Conservation (phyloP, 495 filamentous ascomycete species). For the Niebla homalea region DNA sequence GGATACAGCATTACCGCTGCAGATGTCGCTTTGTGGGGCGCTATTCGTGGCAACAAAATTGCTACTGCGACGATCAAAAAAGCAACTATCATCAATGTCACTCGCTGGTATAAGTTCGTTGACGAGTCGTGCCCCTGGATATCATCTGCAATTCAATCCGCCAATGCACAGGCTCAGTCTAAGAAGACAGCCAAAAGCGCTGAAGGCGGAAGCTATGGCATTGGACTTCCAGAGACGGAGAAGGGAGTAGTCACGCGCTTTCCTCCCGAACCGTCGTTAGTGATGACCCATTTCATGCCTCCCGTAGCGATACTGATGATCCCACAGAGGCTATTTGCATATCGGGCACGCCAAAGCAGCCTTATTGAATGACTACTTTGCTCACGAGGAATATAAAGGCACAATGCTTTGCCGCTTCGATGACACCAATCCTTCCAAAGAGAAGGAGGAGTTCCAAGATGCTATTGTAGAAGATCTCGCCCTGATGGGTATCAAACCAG, state of each 20-base stretch:
- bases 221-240: constrained; percentile 74
- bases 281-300: constrained; percentile 1
- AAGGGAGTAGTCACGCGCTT: constrained; percentile 91
- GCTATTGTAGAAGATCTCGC: constrained; percentile 75
- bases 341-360: constrained; percentile 92
- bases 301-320: constrained; percentile 4
- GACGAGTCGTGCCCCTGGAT: constrained; percentile 62
- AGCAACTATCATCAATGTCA: constrained; percentile 61
- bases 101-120: constrained; percentile 79
- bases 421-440: constrained; percentile 87
- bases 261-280: constrained; percentile 87
- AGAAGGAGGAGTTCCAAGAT: constrained; percentile 85
- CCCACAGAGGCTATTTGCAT: constrained; percentile 64
- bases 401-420: constrained; percentile 76
- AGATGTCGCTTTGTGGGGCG: constrained; percentile 74
- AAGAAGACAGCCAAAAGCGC: constrained; percentile 65
- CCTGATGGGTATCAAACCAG: constrained; percentile 75
- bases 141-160: constrained; percentile 20
- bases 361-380: constrained; percentile 86
- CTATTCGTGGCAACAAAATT: constrained; percentile 74
- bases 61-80: constrained; percentile 69
- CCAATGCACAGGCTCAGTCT: constrained; percentile 30
- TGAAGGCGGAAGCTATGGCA: constrained; percentile 79
- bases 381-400: constrained; percentile 75
- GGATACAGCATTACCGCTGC: constrained; percentile 68